These are phyloP conservation scores for Malus sieversii DNA, from an alignment of 306 rosid genomes.

Conservation along the genomic window DNA sequence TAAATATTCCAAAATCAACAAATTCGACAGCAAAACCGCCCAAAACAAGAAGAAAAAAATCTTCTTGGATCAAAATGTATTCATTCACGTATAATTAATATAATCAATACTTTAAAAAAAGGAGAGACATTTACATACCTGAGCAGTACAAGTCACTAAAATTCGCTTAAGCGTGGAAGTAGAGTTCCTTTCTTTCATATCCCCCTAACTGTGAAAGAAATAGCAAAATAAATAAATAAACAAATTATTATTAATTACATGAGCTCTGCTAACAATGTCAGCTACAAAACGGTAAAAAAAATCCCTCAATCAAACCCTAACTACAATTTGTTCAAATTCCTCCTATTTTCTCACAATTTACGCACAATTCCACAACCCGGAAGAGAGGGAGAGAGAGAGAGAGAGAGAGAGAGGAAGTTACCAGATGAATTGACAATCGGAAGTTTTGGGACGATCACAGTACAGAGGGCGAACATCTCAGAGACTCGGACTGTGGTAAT, in stretches of 20 bases:
- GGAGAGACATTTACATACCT: slow-evolving; percentile 43
- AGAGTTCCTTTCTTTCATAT: slow-evolving; percentile 74
- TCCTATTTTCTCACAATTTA: not conserved
- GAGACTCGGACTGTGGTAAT: not conserved
- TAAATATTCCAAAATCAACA: not conserved
- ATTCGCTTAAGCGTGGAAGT: slow-evolving; percentile 61
- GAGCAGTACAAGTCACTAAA: slow-evolving; percentile 66
- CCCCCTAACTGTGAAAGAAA: slow-evolving; percentile 27
- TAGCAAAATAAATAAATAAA: not conserved
- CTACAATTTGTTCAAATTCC: not conserved
- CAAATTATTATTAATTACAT: not conserved
- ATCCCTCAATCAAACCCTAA: not conserved
- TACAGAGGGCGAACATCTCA: not conserved
- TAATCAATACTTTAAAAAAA: not conserved
- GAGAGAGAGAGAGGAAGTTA: not conserved
- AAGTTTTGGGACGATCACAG: not conserved
- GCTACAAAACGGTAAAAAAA: not conserved
- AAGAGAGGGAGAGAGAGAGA: not conserved
- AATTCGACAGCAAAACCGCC: not conserved
- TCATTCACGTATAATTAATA: not conserved
- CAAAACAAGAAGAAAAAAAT: not conserved
- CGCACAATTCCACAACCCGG: not conserved
- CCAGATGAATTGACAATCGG: not conserved
- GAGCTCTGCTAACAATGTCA: not conserved
- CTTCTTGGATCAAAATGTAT: not conserved